Percentiles rank a stretch among this genome's conserved stretches.
These are phyloP conservation scores for Eucalyptus pauciflora DNA, from an alignment of 345 rosid species.

Conservation along the genomic window DNA sequence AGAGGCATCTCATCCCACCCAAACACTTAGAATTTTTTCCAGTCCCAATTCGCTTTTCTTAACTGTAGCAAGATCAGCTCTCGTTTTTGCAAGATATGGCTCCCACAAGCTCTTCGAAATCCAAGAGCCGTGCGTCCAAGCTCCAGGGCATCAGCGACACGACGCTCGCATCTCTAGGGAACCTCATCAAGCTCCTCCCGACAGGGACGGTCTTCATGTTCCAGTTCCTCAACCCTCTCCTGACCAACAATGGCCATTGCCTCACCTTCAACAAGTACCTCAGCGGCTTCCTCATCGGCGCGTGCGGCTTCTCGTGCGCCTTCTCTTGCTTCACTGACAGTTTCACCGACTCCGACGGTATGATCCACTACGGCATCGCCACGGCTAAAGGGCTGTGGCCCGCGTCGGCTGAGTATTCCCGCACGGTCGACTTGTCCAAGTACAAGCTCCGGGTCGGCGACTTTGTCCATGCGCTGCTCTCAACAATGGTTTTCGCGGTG, in stretches of 20 bases:
- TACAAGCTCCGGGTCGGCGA: constrained; percentile 46
- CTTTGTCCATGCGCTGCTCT: constrained; percentile 48
- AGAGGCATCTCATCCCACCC: neutral
- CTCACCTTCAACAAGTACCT: constrained; percentile 35
- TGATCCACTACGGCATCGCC: constrained; percentile 46
- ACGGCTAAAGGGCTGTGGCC: constrained; percentile 56
- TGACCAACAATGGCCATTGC: constrained; percentile 68
- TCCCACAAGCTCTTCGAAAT: neutral
- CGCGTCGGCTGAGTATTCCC: constrained; percentile 8
- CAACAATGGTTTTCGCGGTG: constrained; percentile 37
- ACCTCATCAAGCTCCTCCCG: constrained; percentile 78
- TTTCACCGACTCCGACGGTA: constrained; percentile 32
- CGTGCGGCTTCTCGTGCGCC: constrained; percentile 60
- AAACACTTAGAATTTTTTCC: neutral
- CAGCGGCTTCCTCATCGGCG: constrained; percentile 30
- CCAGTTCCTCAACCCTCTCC: constrained; percentile 71
- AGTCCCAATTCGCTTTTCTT: neutral
- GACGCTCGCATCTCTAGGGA: constrained; percentile 45
- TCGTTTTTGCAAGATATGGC: neutral
- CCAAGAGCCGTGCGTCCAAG: neutral
- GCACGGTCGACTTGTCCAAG: constrained; percentile 24
- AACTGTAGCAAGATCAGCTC: neutral
- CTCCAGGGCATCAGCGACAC: constrained; percentile 17
- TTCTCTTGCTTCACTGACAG: constrained; percentile 76
- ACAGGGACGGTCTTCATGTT: constrained; percentile 78